Percentiles rank a stretch among this genome's conserved stretches.
These are phyloP conservation scores for Aspergillus sp. DNA, from an alignment of 2,329 filamentous ascomycete genomes.

Conservation along the genomic window DNA sequence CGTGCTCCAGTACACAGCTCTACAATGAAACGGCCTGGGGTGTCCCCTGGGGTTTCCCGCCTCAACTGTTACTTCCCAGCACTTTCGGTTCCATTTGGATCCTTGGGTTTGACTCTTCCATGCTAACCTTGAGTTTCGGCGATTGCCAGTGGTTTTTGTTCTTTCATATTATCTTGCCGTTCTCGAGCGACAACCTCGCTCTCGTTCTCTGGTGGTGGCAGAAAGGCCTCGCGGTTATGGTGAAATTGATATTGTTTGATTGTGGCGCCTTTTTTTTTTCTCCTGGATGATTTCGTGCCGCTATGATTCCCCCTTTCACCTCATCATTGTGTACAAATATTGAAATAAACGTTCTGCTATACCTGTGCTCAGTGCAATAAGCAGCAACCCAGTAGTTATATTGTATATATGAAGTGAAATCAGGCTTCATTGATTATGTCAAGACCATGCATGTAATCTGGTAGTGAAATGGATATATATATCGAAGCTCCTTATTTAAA, in stretches of 20 bases:
- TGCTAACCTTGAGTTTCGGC: too few species aligned
- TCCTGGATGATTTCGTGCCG: constrained; percentile 1
- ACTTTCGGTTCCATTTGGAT: too few species aligned
- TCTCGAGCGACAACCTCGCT: background rate
- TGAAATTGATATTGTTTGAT: background rate
- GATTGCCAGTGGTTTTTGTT: background rate
- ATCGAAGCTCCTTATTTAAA: too few species aligned
- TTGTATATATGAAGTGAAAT: background rate
- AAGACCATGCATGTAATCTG: too few species aligned
- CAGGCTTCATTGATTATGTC: background rate
- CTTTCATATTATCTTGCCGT: background rate
- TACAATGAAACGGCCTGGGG: too few species aligned
- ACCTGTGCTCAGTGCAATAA: background rate
- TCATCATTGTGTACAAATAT: constrained; percentile 20
- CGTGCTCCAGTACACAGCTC: too few species aligned
- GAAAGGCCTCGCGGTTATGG: background rate
- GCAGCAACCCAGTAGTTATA: background rate
- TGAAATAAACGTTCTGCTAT: background rate
- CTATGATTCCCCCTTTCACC: constrained; percentile 15
- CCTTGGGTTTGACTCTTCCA: too few species aligned
- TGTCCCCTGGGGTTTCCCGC: too few species aligned
- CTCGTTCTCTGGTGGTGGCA: background rate
- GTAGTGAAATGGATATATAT: too few species aligned
- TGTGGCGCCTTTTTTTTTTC: background rate
- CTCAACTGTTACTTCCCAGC: too few species aligned